These are phyloP conservation scores for Diplodia mutila DNA, from an alignment of 2,329 filamentous ascomycete species.

Conservation along the genomic window DNA sequence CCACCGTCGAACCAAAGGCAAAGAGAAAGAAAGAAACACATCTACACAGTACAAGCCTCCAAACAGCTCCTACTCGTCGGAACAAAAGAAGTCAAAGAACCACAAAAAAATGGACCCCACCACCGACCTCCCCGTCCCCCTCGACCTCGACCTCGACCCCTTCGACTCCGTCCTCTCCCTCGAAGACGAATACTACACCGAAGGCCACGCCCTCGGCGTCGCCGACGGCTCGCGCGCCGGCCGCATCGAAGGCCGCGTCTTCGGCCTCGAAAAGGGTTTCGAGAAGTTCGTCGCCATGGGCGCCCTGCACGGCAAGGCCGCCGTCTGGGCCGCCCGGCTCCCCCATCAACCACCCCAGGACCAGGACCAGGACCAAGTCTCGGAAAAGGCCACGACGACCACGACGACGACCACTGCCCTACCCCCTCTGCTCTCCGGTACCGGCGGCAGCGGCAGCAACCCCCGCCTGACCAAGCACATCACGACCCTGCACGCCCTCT, in stretches of 20 bases:
- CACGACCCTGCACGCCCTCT: slow-evolving; percentile 71
- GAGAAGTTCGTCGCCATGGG: slow-evolving; percentile 88
- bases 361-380: not conserved
- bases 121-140: not conserved
- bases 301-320: slow-evolving; percentile 73
- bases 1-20: not conserved
- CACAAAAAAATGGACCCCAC: not conserved
- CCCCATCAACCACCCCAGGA: slow-evolving; percentile 33
- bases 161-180: slow-evolving; percentile 63
- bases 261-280: slow-evolving; percentile 90
- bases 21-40: not conserved
- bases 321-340: slow-evolving; percentile 82
- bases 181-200: slow-evolving; percentile 74
- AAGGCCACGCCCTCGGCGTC: slow-evolving; percentile 77
- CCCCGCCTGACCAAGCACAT: slow-evolving; percentile 77
- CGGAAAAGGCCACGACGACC: not conserved
- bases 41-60: not conserved
- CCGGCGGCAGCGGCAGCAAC: slow-evolving; percentile 45
- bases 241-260: slow-evolving; percentile 82
- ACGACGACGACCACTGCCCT: slow-evolving; percentile 36
- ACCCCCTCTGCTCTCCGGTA: slow-evolving; percentile 46
- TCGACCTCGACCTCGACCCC: slow-evolving; percentile 46
- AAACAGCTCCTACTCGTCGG: not conserved
- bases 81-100: not conserved
- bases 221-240: slow-evolving; percentile 78